These are phyloP conservation scores for Gracilaria domingensis DNA, from an alignment of 23 red algal species.

Conservation along the genomic window DNA sequence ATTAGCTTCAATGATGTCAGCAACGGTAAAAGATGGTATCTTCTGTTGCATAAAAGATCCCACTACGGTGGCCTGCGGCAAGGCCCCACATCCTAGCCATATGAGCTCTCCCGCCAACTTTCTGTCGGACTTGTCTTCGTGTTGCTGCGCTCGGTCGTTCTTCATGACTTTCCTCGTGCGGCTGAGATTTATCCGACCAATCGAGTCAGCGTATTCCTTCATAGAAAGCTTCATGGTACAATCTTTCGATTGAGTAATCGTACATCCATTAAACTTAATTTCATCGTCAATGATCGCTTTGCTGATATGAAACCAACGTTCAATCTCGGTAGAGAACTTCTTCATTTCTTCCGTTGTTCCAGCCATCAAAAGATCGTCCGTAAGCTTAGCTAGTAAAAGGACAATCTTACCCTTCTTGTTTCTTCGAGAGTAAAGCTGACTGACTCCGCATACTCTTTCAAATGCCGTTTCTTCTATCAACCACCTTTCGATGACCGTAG, in stretches of 20 bases:
- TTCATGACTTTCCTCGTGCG: not conserved
- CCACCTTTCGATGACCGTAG: conserved; percentile 18
- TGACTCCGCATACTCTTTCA: conserved; percentile 26
- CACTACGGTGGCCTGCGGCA: not conserved
- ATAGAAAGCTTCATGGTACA: conserved; percentile 10
- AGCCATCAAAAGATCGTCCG: conserved; percentile 13
- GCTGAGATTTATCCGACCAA: conserved; percentile 13
- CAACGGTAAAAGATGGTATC: conserved; percentile 20
- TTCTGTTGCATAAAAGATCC: conserved; percentile 45
- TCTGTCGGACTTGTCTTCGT: not conserved
- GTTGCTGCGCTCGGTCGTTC: not conserved
- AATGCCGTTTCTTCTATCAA: not conserved
- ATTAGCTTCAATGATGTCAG: conserved; percentile 4
- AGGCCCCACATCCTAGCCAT: conserved; percentile 42
- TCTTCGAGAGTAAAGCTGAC: not conserved
- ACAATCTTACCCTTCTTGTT: not conserved
- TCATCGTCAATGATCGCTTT: conserved; percentile 12
- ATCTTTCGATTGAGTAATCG: not conserved
- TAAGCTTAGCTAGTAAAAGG: not conserved
- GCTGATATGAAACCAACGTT: conserved; percentile 20
- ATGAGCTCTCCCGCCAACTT: conserved; percentile 21
- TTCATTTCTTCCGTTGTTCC: not conserved
- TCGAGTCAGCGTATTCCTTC: not conserved
- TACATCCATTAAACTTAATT: conserved; percentile 47
- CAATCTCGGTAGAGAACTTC: not conserved